A percentile compares a stretch with the other conserved stretches of the same genome.
phyloP scores from a whole-genome alignment of 2,329 filamentous ascomycete species.

The Aspergillus fischeri region DNA sequence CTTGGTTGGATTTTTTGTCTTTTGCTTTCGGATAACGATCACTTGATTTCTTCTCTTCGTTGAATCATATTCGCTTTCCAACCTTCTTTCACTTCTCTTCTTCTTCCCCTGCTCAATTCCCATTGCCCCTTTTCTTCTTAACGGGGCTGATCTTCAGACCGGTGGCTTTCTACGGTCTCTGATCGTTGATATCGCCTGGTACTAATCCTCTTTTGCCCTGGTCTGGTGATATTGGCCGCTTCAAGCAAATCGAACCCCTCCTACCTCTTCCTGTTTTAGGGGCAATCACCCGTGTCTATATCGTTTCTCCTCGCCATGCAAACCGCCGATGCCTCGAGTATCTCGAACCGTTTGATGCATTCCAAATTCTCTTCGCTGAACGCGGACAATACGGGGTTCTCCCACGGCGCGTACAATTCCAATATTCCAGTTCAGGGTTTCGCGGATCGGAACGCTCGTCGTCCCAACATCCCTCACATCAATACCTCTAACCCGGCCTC shows the following conservation, averaged over 20 bases:
- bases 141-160: constrained; percentile 14
- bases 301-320: constrained; percentile 66
- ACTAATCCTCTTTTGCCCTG: constrained; percentile 12
- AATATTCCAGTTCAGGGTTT: constrained; percentile 69
- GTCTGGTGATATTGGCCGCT: constrained; percentile 17
- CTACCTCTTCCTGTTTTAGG: constrained; percentile 69
- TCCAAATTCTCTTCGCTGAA: constrained; percentile 72
- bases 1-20: constrained; percentile 1
- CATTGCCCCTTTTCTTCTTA: constrained; percentile 13
- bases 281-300: constrained; percentile 73
- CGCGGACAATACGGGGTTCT: constrained; percentile 78
- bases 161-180: constrained; percentile 15
- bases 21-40: not conserved
- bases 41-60: not conserved
- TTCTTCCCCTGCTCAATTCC: constrained; percentile 10
- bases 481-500: constrained; percentile 69
- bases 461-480: constrained; percentile 81
- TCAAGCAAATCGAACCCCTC: constrained; percentile 49
- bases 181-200: constrained; percentile 9
- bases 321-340: constrained; percentile 68
- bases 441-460: constrained; percentile 78
- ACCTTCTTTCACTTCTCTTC: constrained; percentile 11
- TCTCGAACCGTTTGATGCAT: constrained; percentile 62
- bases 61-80: not conserved
- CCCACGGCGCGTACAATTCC: constrained; percentile 84